Base-by-base conservation (phyloP, 495 filamentous ascomycete species). In the Penicillium manginii region DNA sequence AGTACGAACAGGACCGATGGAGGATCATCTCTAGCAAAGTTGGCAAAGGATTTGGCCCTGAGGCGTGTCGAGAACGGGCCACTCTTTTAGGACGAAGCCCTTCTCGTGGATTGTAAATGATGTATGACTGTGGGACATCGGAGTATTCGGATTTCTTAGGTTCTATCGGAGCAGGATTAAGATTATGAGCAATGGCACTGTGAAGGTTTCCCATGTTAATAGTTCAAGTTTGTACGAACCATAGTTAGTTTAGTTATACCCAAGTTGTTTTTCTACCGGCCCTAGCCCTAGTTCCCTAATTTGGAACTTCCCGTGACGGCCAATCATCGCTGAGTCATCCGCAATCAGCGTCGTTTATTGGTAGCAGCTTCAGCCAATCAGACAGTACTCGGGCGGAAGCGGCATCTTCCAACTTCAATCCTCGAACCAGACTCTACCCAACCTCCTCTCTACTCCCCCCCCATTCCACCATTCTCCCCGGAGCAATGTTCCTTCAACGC, bases 1-100 rank as follows among this genome's bases (percentile, higher is more conserved):
- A 94, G 63, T 96, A 96, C 75, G 91, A 96, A 66, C 86, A 89
- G 70, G 91, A 96, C 67, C 88, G 89, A 60, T 97, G 92, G 92
- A 84, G 90, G 51, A 87, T 92, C 66, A 85, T 97, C 50, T 86
- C 92, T 63, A 87, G 86, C 64, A 96, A 96, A 73, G 86, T 97
- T 63, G 92, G 92, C 33, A 86, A 83, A 55, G 91, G 92, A 14
- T 92, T 93, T 66, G 92, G 90, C 10, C 88, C 92, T 11, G 84
- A 84, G 35, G 91, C 91, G 17, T 97, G 92, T 78, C 87, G 86
- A 66, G 90, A 93, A 66, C 89, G 91, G 68, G 90, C 90, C 43
- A 71, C 74, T 53, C 83, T 18, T 18, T 55, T 55, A 4, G 52
- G 39, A 18, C 37, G 22, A 17, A 47, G 45, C 15, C 45, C 45